Conservation (phyloP, 2,329 filamentous ascomycete genomes). For the Paramyrothecium sp. region DNA sequence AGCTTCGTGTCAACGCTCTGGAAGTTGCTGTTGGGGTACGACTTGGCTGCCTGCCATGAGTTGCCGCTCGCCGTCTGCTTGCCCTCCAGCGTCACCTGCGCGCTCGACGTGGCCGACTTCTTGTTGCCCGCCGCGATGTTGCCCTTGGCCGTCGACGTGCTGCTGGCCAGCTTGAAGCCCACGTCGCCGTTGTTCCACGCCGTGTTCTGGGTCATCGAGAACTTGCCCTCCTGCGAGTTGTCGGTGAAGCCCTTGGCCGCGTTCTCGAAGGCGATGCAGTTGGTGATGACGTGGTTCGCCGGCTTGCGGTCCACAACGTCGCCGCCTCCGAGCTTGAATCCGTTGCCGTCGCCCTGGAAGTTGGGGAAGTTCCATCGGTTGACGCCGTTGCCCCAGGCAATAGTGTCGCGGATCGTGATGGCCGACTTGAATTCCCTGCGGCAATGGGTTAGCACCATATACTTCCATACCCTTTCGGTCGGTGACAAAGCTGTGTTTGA, state of each 20-base stretch:
- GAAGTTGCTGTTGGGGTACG: conserved; percentile 37
- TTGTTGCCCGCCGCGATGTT: conserved; percentile 34
- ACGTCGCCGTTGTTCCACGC: conserved; percentile 43
- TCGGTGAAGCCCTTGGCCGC: conserved; percentile 44
- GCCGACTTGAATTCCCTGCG: conserved; percentile 33
- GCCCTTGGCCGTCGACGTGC: conserved; percentile 30
- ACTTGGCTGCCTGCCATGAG: conserved; percentile 37
- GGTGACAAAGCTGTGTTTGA: too few species aligned
- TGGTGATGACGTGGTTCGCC: conserved; percentile 41
- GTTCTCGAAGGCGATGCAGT: conserved; percentile 44
- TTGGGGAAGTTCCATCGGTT: conserved; percentile 41
- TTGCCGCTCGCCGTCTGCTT: conserved; percentile 31
- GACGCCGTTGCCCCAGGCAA: conserved; percentile 45
- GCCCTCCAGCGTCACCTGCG: conserved; percentile 21
- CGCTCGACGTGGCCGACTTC: conserved; percentile 18
- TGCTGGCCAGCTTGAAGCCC: conserved; percentile 34
- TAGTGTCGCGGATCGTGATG: conserved; percentile 40
- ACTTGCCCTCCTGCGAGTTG: conserved; percentile 39
- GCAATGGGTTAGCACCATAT: neutral
- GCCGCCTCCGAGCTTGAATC: conserved; percentile 43
- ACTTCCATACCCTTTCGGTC: neutral
- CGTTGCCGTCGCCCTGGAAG: conserved; percentile 46
- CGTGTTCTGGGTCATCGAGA: conserved; percentile 40
- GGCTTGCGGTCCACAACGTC: conserved; percentile 31
- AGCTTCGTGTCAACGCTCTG: conserved; percentile 30